Evolutionary conservation across 352 stramenopile species (phyloP).

Genomic region (Pythium aristosporum): DNA sequence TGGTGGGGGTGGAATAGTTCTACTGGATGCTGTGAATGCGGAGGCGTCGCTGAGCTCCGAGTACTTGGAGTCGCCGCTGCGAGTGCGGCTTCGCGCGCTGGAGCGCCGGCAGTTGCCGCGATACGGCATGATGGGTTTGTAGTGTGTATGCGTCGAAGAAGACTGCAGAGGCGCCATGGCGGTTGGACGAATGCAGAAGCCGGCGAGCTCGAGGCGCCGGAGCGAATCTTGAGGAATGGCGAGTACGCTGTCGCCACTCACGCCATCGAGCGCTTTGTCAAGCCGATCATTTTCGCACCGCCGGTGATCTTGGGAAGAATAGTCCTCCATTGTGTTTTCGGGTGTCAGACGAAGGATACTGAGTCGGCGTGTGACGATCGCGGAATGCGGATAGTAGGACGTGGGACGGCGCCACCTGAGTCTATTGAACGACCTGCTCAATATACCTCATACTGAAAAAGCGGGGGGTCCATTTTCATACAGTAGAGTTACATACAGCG

Average conservation of each 20-base stretch:
- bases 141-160: neutral
- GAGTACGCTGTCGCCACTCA: neutral
- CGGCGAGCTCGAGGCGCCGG: conserved; percentile 18
- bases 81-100: conserved; percentile 1
- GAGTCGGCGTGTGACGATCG: conserved; percentile 1
- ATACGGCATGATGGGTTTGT: neutral
- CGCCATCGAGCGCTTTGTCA: neutral
- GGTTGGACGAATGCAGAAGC: conserved; percentile 1
- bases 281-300: neutral
- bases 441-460: neutral
- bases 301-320: neutral
- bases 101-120: conserved; percentile 12
- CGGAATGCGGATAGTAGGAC: neutral
- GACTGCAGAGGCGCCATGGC: neutral
- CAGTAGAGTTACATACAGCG: no score
- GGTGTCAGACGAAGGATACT: neutral
- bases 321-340: neutral
- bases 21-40: neutral
- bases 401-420: neutral
- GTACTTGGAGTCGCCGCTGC: neutral
- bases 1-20: neutral
- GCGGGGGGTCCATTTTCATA: neutral
- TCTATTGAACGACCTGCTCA: neutral
- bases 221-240: conserved; percentile 14
- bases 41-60: neutral